These are phyloP conservation scores for Pseudogymnoascus sp. DNA, from an alignment of 2,329 filamentous ascomycete species.

Conservation along the genomic window DNA sequence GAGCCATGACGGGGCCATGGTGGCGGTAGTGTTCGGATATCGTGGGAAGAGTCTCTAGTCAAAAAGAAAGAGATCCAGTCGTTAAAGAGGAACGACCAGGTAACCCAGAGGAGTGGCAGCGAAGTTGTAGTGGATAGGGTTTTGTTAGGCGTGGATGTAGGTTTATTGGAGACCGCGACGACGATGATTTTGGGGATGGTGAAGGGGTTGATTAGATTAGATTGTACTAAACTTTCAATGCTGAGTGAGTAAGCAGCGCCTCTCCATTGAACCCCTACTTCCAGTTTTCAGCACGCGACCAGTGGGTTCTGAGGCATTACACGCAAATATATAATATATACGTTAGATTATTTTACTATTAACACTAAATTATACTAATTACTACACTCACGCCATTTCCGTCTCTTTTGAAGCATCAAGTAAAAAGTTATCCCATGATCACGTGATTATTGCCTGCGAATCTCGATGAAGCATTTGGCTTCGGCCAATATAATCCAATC, in stretches of 20 bases:
- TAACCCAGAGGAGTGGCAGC: neutral
- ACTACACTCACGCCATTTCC: neutral
- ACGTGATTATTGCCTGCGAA: neutral
- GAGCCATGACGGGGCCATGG: constrained; percentile 3
- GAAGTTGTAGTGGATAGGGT: neutral
- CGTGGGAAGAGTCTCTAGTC: neutral
- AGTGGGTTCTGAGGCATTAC: neutral
- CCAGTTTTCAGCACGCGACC: neutral
- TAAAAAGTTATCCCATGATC: neutral
- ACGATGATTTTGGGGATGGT: constrained; percentile 5
- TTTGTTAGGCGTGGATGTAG: constrained; percentile 1
- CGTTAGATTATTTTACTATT: neutral
- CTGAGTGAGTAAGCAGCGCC: neutral
- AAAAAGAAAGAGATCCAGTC: neutral
- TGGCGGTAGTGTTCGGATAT: constrained; percentile 2
- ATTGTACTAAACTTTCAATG: neutral
- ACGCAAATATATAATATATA: neutral
- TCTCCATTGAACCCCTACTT: neutral
- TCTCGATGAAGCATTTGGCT: neutral
- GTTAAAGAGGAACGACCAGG: neutral
- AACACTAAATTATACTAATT: neutral
- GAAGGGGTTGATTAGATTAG: constrained; percentile 7
- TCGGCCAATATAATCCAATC: constrained; percentile 1
- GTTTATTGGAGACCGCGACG: neutral
- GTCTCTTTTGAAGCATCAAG: neutral